Conservation (phyloP, 2,329 filamentous ascomycete species). For the Apiospora pterosperma region DNA sequence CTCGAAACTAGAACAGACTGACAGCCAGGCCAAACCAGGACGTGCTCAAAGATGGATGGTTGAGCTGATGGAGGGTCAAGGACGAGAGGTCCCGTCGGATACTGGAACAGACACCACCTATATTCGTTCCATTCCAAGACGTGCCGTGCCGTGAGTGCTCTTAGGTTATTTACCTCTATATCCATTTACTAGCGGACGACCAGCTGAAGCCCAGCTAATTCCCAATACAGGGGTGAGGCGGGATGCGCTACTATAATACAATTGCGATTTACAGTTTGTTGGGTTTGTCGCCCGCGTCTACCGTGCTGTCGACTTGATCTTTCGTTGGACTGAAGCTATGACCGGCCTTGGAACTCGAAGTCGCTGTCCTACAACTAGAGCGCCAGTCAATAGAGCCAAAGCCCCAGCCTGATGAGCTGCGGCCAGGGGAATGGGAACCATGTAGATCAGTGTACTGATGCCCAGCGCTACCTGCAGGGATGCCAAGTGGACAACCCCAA, state of each 20-base stretch:
- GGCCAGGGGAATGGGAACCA: conserved; percentile 84
- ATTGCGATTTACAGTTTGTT: background rate
- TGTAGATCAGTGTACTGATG: conserved; percentile 87
- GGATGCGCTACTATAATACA: background rate
- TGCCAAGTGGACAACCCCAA: conserved; percentile 80
- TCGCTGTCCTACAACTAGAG: conserved; percentile 74
- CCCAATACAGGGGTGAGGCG: background rate
- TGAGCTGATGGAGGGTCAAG: no score
- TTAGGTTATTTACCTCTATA: background rate
- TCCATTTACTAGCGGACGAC: background rate
- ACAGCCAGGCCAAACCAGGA: no score
- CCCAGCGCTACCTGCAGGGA: conserved; percentile 80
- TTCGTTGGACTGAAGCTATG: conserved; percentile 55
- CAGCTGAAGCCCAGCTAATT: background rate
- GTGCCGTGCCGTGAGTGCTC: no score
- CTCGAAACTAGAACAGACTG: no score
- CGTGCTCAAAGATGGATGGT: no score
- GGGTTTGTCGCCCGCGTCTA: background rate
- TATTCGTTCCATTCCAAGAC: no score
- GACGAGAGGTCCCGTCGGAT: no score
- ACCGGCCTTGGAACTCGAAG: conserved; percentile 70
- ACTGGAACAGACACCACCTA: no score
- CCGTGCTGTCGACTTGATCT: conserved; percentile 22
- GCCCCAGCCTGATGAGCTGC: conserved; percentile 91
- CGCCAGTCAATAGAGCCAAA: conserved; percentile 78